Conservation (phyloP, 805 yeast species). For the Yamadazyma akitaensis region DNA sequence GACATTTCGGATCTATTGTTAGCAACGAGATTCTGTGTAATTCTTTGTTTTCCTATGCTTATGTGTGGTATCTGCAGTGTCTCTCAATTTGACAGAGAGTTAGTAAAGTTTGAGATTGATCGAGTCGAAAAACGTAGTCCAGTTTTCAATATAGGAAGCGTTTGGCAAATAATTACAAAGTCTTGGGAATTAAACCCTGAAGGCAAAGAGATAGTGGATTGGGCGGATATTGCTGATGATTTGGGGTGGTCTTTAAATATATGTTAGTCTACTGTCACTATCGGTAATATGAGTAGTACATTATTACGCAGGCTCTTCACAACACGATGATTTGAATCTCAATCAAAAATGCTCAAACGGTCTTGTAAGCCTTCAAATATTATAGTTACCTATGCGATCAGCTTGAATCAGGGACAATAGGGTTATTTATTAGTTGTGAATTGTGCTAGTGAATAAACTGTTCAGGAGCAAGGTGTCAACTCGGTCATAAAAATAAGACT, state of each 20-base stretch:
- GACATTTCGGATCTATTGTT: conserved; percentile 5
- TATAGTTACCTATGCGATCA: too few species aligned
- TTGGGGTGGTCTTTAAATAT: conserved; percentile 21
- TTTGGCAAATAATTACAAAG: conserved; percentile 16
- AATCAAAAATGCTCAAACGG: too few species aligned
- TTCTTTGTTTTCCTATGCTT: conserved; percentile 20
- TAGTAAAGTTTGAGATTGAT: conserved; percentile 16
- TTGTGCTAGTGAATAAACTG: too few species aligned
- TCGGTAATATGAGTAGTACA: too few species aligned
- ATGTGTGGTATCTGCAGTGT: conserved; percentile 25
- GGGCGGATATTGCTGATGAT: conserved; percentile 25
- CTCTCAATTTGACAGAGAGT: conserved; percentile 17
- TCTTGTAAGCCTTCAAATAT: too few species aligned
- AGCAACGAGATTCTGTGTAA: conserved; percentile 12
- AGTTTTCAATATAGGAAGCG: conserved; percentile 18
- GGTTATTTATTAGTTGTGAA: too few species aligned
- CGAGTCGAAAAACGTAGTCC: conserved; percentile 13
- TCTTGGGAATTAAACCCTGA: conserved; percentile 20
- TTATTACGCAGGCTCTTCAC: too few species aligned
- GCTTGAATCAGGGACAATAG: too few species aligned
- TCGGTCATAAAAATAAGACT: too few species aligned
- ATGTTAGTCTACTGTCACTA: too few species aligned
- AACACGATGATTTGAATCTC: too few species aligned
- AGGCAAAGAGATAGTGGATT: conserved; percentile 18
- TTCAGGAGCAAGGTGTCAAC: too few species aligned